phyloP scores from a whole-genome alignment of 2,329 filamentous ascomycete genomes.

The Chaetomium olivaceum region DNA sequence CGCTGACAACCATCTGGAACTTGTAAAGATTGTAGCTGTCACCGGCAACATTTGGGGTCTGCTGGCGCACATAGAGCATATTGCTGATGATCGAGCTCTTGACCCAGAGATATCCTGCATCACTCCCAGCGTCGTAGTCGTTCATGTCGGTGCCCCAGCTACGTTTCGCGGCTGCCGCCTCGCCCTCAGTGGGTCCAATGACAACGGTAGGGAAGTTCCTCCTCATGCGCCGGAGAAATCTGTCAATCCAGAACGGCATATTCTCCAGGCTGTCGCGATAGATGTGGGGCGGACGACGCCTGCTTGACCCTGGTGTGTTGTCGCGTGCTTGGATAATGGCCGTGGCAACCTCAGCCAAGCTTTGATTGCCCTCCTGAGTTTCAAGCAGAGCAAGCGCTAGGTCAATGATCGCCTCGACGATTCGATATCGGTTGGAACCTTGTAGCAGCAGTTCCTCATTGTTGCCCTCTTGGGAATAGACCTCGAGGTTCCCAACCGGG shows the following conservation, averaged over 20 bases:
- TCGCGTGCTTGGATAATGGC: neutral
- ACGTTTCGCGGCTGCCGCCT: too few species aligned
- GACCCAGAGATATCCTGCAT: neutral
- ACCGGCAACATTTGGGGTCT: neutral
- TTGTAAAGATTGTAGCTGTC: neutral
- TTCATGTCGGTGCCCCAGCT: neutral
- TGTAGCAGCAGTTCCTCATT: neutral
- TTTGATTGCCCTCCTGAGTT: neutral
- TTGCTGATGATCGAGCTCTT: neutral
- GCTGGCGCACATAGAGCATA: neutral
- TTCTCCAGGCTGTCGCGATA: neutral
- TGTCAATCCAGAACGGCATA: neutral
- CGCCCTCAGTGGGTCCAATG: too few species aligned
- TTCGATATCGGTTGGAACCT: neutral
- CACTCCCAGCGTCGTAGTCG: neutral
- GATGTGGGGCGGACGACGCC: neutral
- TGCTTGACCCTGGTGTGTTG: neutral
- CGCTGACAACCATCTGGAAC: slow-evolving; percentile 6
- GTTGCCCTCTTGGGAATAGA: neutral
- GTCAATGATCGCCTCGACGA: neutral
- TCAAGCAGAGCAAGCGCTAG: neutral
- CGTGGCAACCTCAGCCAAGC: neutral
- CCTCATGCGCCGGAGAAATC: neutral
- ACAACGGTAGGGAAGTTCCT: neutral
- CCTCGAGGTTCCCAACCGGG: neutral